Evolutionary conservation across 163 green algal genomes (phyloP).

Genomic region (Scenedesmus sp.): DNA sequence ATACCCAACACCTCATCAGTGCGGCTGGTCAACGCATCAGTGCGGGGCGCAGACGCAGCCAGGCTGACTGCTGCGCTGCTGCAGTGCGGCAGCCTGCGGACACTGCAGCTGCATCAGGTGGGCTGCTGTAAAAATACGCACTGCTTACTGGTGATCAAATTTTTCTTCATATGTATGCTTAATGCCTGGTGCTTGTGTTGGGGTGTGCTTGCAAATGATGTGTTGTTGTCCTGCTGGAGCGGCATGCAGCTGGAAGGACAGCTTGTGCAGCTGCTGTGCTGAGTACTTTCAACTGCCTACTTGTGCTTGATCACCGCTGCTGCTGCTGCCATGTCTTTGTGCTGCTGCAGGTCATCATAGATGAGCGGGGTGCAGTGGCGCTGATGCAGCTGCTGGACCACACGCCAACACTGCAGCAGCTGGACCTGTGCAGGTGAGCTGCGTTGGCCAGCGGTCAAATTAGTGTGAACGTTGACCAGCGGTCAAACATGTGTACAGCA

Average conservation of each 20-base stretch:
- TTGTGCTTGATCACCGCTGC: no score
- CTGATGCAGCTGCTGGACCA: conserved; percentile 34
- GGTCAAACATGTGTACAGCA: no score
- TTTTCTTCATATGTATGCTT: no score
- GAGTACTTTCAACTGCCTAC: neutral
- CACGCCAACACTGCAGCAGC: conserved; percentile 49
- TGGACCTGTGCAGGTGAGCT: conserved; percentile 43
- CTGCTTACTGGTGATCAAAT: no score
- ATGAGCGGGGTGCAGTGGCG: conserved; percentile 16
- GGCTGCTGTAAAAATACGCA: no score
- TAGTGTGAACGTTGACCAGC: no score
- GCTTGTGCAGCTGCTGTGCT: neutral
- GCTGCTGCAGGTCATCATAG: neutral
- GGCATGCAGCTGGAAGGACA: neutral
- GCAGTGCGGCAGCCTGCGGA: conserved; percentile 21
- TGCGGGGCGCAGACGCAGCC: neutral
- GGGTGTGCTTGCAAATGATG: no score
- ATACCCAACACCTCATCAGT: conserved; percentile 14
- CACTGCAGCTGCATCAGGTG: conserved; percentile 12
- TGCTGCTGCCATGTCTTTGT: neutral
- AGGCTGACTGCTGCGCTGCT: conserved; percentile 19
- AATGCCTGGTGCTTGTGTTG: neutral
- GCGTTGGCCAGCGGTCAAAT: neutral
- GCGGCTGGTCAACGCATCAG: conserved; percentile 17
- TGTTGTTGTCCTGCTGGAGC: no score